Evolutionary conservation across 1,284 basidiomycete genomes (phyloP), one percentile per base, ranked within the genome.

Genomic region (Boletus smithii): DNA sequence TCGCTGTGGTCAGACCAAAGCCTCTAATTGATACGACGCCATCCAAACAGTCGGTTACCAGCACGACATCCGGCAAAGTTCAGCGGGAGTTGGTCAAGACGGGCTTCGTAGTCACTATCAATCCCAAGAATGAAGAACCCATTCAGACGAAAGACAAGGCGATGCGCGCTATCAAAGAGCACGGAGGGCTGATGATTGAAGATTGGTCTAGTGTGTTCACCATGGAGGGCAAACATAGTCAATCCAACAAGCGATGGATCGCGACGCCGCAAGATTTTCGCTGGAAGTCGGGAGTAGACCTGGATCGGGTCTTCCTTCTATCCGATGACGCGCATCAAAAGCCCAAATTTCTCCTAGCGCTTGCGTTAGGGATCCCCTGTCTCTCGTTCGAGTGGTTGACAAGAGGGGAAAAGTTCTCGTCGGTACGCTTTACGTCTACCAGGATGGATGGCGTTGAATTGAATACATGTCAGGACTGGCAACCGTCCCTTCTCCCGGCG

Each of bases 321-420:
- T 80, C 86, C 0, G 80, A 87, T 53, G 74, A 79, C 23, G 63
- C 73, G 8, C 77, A 74, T 50, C 77, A 81, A 49, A 93, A 88
- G 51, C 76, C 84, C 4, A 94, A 93, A 63, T 91, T 80, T 59
- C 71, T 95, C 42, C 75, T 85, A 5, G 89, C 91, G 6, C 74
- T 95, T 24, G 90, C 88, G 0, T 70, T 92, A 23, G 92, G 92
- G 6, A 82, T 95, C 40, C 93, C 92, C 1, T 91, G 90, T 57
- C 60, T 95, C n/a, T 77, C 77, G 0, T 64, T 75, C 4, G 68
- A 75, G 3, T 94, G 84, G 78, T 57, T 73, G 72, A 24, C 62
- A 73, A 29, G 53, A 60, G 13, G 58, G 57, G 51, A 78, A 79
- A 57, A 62, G 29, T 41, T 62, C 10, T 55, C 63, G 22, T 44